Percentiles rank a stretch among this genome's conserved stretches.
phyloP scores from a whole-genome alignment of 345 rosid genomes.

The Pseudoturritis turrita region DNA sequence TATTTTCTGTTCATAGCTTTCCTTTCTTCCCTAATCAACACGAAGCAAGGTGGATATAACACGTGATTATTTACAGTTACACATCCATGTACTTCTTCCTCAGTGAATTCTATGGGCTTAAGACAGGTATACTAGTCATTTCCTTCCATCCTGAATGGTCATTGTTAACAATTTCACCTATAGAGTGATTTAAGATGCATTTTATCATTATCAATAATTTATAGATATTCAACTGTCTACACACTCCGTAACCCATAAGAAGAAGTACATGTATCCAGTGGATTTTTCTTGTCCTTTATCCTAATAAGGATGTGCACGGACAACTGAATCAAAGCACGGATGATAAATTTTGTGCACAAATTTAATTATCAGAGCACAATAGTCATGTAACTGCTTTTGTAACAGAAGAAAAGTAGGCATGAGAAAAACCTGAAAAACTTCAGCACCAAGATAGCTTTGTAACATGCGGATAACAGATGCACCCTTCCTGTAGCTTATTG shows the following conservation, averaged over 20 bases:
- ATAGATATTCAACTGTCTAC: background rate
- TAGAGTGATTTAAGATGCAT: too few species aligned
- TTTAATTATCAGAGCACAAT: background rate
- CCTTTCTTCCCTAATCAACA: background rate
- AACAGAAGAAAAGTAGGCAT: background rate
- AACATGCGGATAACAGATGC: conserved; percentile 95
- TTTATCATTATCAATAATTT: too few species aligned
- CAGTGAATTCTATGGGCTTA: too few species aligned
- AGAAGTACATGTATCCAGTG: too few species aligned
- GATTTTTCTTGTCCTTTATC: too few species aligned
- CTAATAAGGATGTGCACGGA: background rate
- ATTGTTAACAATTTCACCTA: too few species aligned
- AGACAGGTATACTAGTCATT: too few species aligned
- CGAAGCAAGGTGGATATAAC: background rate
- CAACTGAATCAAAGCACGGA: background rate
- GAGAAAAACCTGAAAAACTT: conserved; percentile 73
- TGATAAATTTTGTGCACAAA: background rate
- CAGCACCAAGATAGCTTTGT: conserved; percentile 95
- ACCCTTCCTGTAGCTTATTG: conserved; percentile 91
- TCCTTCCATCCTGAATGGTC: too few species aligned
- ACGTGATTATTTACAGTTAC: background rate
- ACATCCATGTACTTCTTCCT: background rate
- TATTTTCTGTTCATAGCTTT: too few species aligned
- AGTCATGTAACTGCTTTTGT: background rate
- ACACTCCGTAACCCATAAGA: too few species aligned